Conservation (phyloP, 768 basidiomycete genomes). For the Ramaria sp. region DNA sequence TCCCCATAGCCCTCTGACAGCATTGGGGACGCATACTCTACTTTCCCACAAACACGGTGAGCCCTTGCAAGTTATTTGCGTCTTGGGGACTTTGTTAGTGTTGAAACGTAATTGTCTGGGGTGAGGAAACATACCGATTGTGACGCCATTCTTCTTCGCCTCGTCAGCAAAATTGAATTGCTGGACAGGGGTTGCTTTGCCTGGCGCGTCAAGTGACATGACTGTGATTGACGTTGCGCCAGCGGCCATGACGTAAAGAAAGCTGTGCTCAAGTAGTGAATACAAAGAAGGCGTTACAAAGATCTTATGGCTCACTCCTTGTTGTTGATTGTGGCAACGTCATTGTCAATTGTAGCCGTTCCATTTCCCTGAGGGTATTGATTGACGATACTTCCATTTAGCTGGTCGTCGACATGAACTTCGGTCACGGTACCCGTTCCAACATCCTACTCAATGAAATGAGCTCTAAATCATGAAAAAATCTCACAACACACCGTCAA, state of each 20-base stretch:
- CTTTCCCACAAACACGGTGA: slow-evolving; percentile 6
- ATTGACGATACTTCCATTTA: slow-evolving; percentile 15
- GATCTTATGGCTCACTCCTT: slow-evolving; percentile 18
- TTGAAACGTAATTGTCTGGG: background rate
- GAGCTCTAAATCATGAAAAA: background rate
- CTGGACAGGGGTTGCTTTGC: slow-evolving; percentile 15
- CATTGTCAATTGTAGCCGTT: slow-evolving; percentile 18
- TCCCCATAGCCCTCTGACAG: no score
- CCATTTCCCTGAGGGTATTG: slow-evolving; percentile 12
- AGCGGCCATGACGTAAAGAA: slow-evolving; percentile 29
- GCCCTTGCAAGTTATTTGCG: slow-evolving; percentile 8
- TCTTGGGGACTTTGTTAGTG: background rate
- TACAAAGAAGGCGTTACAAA: background rate
- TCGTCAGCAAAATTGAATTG: slow-evolving; percentile 1
- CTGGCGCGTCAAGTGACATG: slow-evolving; percentile 27
- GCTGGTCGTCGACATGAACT: slow-evolving; percentile 15
- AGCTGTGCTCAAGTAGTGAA: slow-evolving; percentile 19
- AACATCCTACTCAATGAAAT: slow-evolving; percentile 20
- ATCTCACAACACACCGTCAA: slow-evolving; percentile 17
- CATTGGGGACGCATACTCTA: background rate
- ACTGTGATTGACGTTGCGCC: slow-evolving; percentile 30
- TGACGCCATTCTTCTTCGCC: background rate
- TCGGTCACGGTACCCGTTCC: slow-evolving; percentile 20
- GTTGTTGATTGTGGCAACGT: slow-evolving; percentile 19
- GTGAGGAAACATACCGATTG: slow-evolving; percentile 1